Evolutionary conservation across 495 filamentous ascomycete species (phyloP).

Genomic region (Articulospora tetracladia): DNA sequence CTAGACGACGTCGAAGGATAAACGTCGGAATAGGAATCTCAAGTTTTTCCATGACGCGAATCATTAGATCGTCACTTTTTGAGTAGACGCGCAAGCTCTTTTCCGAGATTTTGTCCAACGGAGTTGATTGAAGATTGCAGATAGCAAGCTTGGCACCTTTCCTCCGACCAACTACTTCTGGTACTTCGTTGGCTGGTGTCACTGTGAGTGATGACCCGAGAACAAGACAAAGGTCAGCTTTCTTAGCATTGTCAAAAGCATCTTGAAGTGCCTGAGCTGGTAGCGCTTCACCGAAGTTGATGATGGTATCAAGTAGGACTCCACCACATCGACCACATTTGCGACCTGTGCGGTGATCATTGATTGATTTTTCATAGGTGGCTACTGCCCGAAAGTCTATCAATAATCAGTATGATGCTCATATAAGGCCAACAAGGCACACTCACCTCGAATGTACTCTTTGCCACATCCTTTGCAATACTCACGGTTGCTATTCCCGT

Average conservation of each 20-base stretch:
- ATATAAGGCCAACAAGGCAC: background rate
- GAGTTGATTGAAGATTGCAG: slow-evolving; percentile 43
- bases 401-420: background rate
- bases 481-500: slow-evolving; percentile 44
- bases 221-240: slow-evolving; percentile 40
- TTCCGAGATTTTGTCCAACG: slow-evolving; percentile 30
- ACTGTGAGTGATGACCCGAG: slow-evolving; percentile 43
- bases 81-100: slow-evolving; percentile 27
- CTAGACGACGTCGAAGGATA: slow-evolving; percentile 28
- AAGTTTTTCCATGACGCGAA: slow-evolving; percentile 35
- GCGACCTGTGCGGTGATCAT: slow-evolving; percentile 41
- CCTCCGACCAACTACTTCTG: slow-evolving; percentile 30
- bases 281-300: slow-evolving; percentile 40
- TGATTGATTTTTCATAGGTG: slow-evolving; percentile 35
- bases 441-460: slow-evolving; percentile 40
- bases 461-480: slow-evolving; percentile 40
- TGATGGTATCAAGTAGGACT: slow-evolving; percentile 36
- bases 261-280: slow-evolving; percentile 26
- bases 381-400: slow-evolving; percentile 42
- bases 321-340: slow-evolving; percentile 35
- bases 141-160: slow-evolving; percentile 32
- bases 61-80: slow-evolving; percentile 37
- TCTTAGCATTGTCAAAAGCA: slow-evolving; percentile 32
- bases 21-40: slow-evolving; percentile 33
- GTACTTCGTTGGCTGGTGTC: slow-evolving; percentile 36